Percentiles rank a stretch among this genome's conserved stretches.
Conservation (phyloP, 2,329 filamentous ascomycete genomes). For the Colletotrichum sansevieriae region DNA sequence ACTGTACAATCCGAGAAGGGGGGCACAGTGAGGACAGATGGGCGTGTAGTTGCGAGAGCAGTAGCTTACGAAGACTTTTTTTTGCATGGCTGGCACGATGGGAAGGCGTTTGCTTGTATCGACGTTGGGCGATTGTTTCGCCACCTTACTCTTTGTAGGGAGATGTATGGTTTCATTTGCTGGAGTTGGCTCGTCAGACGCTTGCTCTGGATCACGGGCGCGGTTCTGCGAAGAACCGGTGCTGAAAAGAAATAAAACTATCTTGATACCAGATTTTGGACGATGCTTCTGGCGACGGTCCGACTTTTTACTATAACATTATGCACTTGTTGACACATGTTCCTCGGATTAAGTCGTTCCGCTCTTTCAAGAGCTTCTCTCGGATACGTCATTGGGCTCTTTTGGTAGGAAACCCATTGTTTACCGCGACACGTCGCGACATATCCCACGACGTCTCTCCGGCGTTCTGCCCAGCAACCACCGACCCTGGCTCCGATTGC, state of each 20-base stretch:
- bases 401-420: too few species aligned
- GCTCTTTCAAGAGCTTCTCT: too few species aligned
- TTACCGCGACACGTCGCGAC: too few species aligned
- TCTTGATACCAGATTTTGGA: constrained; percentile 18
- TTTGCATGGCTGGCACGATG: constrained; percentile 41
- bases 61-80: constrained; percentile 31
- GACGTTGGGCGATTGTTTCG: constrained; percentile 31
- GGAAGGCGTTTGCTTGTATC: constrained; percentile 40
- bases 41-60: constrained; percentile 3
- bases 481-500: too few species aligned
- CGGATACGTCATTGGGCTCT: too few species aligned
- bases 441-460: too few species aligned
- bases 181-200: constrained; percentile 32
- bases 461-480: too few species aligned
- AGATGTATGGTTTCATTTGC: constrained; percentile 35
- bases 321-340: too few species aligned
- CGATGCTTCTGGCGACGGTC: too few species aligned
- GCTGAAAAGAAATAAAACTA: constrained; percentile 28
- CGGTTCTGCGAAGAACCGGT: constrained; percentile 19
- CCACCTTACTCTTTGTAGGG: constrained; percentile 16
- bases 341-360: too few species aligned
- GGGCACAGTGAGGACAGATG: background rate
- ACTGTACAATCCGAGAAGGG: background rate
- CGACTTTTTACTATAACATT: too few species aligned
- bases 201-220: constrained; percentile 29